phyloP scores from a whole-genome alignment of 73 alveolate species.

The Tetrahymena malaccensis region DNA sequence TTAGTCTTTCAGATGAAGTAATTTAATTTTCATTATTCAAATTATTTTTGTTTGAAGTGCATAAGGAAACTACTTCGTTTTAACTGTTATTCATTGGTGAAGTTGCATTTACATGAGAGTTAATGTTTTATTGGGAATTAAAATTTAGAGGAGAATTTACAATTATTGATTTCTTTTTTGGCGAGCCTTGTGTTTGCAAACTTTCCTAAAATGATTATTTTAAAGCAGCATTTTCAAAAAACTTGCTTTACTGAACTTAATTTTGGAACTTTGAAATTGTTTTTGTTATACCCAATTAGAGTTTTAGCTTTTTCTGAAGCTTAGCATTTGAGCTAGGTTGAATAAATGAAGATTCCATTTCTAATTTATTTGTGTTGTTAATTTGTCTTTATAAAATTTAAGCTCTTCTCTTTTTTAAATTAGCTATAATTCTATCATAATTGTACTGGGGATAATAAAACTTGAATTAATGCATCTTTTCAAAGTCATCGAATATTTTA shows the following conservation, averaged over 20 bases:
- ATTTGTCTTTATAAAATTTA: neutral
- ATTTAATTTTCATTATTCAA: neutral
- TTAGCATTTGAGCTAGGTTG: neutral
- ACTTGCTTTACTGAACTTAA: neutral
- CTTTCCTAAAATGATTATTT: neutral
- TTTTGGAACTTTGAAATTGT: neutral
- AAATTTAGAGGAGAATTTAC: neutral
- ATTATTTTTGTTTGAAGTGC: neutral
- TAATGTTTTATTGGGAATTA: neutral
- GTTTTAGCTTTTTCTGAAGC: neutral
- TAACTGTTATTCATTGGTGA: neutral
- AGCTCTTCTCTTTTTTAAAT: neutral
- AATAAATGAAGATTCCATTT: neutral
- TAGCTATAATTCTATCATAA: neutral
- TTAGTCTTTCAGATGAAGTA: neutral
- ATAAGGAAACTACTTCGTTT: neutral
- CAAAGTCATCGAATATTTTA: neutral
- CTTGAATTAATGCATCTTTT: neutral
- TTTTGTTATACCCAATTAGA: neutral
- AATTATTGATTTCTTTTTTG: neutral
- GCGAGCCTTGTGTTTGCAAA: neutral
- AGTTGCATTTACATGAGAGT: neutral
- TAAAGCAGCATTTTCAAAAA: neutral
- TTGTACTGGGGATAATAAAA: neutral
- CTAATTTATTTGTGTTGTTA: neutral